Percentiles rank a stretch among this genome's conserved stretches.
These are phyloP conservation scores for Didymella arachidicola DNA, from an alignment of 2,329 filamentous ascomycete genomes.

Conservation along the genomic window DNA sequence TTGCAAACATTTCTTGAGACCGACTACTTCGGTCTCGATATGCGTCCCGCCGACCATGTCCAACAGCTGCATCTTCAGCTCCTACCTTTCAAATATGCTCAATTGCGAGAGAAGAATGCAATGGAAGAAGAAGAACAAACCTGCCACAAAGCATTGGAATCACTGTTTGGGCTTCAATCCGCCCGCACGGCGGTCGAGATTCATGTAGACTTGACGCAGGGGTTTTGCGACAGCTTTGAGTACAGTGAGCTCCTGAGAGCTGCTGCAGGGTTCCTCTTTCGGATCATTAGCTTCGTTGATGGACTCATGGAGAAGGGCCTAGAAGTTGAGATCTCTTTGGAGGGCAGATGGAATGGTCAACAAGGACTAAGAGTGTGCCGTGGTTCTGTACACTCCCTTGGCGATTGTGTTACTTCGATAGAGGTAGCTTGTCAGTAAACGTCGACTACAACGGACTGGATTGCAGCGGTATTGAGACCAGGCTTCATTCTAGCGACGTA, in stretches of 20 bases:
- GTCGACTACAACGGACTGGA: not conserved
- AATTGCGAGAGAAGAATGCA: not conserved
- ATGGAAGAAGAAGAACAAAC: not conserved
- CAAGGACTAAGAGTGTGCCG: not conserved
- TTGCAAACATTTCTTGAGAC: constrained; percentile 24
- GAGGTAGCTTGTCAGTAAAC: not conserved
- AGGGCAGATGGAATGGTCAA: not conserved
- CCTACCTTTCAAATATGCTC: constrained; percentile 20
- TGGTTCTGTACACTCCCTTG: not conserved
- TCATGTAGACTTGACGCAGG: constrained; percentile 6
- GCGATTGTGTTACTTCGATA: not conserved
- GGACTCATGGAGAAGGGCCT: not conserved
- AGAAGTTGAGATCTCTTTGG: not conserved
- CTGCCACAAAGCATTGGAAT: not conserved
- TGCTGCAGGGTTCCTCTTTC: constrained; percentile 2
- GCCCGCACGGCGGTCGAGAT: not conserved
- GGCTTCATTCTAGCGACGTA: not conserved
- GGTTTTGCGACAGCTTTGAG: not conserved
- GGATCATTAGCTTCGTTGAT: not conserved
- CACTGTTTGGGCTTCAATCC: not conserved
- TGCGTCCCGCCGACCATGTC: constrained; percentile 22
- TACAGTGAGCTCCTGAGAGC: not conserved
- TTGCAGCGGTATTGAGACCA: not conserved
- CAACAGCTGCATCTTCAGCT: constrained; percentile 26
- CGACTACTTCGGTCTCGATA: constrained; percentile 21